Evolutionary conservation across 441 rosid genomes (phyloP).

Genomic region (Populus hybrid): DNA sequence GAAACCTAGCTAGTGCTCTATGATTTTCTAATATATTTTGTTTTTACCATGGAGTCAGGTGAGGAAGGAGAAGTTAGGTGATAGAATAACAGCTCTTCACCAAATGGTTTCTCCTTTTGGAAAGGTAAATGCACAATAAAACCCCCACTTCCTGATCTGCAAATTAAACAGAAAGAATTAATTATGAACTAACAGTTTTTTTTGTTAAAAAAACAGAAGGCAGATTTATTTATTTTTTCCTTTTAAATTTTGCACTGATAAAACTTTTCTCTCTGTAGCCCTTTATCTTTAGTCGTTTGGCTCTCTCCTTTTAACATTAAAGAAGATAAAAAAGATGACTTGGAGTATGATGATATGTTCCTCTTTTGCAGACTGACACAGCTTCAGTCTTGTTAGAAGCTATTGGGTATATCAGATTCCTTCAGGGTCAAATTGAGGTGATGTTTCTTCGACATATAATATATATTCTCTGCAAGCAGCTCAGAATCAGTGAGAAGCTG

Average conservation of each 20-base stretch:
- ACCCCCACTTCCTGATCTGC: not conserved
- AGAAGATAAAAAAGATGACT: conserved; percentile 24
- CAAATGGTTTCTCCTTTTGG: conserved; percentile 99
- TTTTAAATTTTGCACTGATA: conserved; percentile 6
- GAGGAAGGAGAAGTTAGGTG: conserved; percentile 95
- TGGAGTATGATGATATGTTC: conserved; percentile 28
- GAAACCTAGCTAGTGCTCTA: not conserved
- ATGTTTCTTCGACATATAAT: conserved; percentile 31
- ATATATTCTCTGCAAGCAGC: conserved; percentile 17
- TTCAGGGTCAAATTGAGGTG: conserved; percentile 96
- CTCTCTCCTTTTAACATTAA: conserved; percentile 33
- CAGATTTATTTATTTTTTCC: not conserved
- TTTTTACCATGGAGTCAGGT: conserved; percentile 42
- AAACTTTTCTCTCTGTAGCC: not conserved
- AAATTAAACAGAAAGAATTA: conserved; percentile 16
- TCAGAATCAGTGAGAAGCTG: conserved; percentile 36
- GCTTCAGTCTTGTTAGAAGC: conserved; percentile 96
- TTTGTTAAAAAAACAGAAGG: conserved; percentile 23
- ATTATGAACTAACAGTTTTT: conserved; percentile 2
- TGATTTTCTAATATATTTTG: not conserved
- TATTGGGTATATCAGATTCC: conserved; percentile 99
- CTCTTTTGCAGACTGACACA: conserved; percentile 94
- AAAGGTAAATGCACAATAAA: conserved; percentile 46
- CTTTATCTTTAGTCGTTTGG: conserved; percentile 21
- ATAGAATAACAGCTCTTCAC: conserved; percentile 89